Base-by-base conservation (phyloP, 257 asterid species). In the Ophiorrhiza pumila region DNA sequence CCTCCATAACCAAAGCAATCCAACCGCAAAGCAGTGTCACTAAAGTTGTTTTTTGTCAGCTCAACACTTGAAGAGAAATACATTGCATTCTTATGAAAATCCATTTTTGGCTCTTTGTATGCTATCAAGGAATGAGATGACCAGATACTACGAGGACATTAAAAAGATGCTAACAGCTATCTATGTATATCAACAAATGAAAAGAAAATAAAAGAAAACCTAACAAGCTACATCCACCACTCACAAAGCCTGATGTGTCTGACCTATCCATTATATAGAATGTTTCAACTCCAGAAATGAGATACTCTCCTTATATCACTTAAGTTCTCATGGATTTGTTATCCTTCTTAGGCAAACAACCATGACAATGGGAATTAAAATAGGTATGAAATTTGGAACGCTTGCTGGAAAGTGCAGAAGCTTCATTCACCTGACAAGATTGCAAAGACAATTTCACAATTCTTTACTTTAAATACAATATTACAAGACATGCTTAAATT, bases 161-260 rank as follows among this genome's bases (percentile, higher is more conserved):
- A 76, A 74, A 56, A 58, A 67, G 69, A 69, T 39, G n/a, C 85
- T 83, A 81, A 66, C 55, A 77, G 58, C 60, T 65, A 71, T 62
- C 53, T 41, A 72, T 62, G 65, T 83, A 82, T 31, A 83, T 65
- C 74, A 84, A 77, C 76, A 87, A 74, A 77, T 74, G 85, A 56
- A 79, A 75, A 65, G 72, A 83, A 43, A 52, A 83, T 64, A 84
- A 81, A 63, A 74, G 73, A 76, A 71, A 78, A 29, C 82, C 77
- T 15, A 76, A 65, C 75, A 78, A 78, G 77, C 83, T 80, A 71
- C 85, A 77, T 69, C 96, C 98, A 68, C 98, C 91, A 47, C 97
- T 93, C 82, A 93, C 91, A 76, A 93, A 90, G 64, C 97, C 91
- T 39, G 97, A 90, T 47, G 93, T 90, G 78, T 93, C 96, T 0